Evolutionary conservation across 2,329 filamentous ascomycete species (phyloP), one percentile per base, ranked within the genome.

Genomic region (Botrytis aclada): DNA sequence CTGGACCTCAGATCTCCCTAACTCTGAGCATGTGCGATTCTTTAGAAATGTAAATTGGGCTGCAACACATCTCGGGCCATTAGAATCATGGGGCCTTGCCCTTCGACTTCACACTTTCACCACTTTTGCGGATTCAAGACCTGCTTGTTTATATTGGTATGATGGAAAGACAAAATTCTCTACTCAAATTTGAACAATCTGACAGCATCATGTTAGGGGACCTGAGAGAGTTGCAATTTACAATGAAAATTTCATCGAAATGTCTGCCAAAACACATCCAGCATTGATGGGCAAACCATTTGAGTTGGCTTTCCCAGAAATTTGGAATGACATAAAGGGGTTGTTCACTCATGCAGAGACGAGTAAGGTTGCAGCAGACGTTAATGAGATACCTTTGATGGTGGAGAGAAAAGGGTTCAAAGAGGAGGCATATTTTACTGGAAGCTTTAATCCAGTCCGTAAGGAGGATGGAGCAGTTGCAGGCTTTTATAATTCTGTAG

Each of bases 381-480:
- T 79, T 1, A 64, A 74, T 34, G 77, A 80, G 67, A 75, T 77
- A 61, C 67, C 76, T 65, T 73, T 80, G 62, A 75, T 76, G 41
- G 74, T 78, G 3, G 76, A 78, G 41, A 74, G 79, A 10, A 74
- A 72, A 41, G 75, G 74, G 0, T 77, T 77, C n/a, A 34, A 75
- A 3, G 77, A 79, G 41, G 78, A 80, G 60, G 73, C 76, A 16
- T 78, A 78, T 58, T 80, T 80, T 61, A 77, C 76, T 18, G 78
- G 77, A 12, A 79, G 75, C 37, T 77, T 80, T 43, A 77, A 73
- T n/a, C 79, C 79, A 12, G 56, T 80, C 7, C 66, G 77, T 47
- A 75, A 74, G 25, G 73, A 76, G 22, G 73, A 73, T 47, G 77
- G 79, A 22, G 71, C 69, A 25, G 69, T 80, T 4, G 75, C 76